Evolutionary conservation across 768 basidiomycete genomes (phyloP), one percentile per base, ranked within the genome.

Genomic region (Lepiota venenata): DNA sequence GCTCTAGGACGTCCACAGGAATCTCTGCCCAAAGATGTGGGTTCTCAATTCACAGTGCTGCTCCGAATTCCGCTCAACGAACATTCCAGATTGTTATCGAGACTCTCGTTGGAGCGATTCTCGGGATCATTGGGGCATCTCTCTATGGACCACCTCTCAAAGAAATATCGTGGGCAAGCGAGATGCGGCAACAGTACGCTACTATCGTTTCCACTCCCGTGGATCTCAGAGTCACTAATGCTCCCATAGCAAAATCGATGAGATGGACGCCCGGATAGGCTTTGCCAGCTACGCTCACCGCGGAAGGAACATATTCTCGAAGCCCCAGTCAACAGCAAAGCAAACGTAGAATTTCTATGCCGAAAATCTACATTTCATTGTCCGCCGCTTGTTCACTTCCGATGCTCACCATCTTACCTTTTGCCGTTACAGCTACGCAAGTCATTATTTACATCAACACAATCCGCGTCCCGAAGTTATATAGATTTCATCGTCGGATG

Each of bases 151-250:
- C 89, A 1, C 66, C 75, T 29, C 69, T 93, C 32, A 90, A 86
- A 60, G 88, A 92, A 62, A 89, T 93, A 56, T 87, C 87, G 32
- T 94, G 91, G 92, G 81, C 89, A 15, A 91, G 88, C 61, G 91
- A 95, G 70, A 93, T 93, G 91, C 80, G 79, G 61, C 85, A 80
- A 64, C 78, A 85, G 91, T 91, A 61, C 60, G 82, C 15, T 27
- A 46, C 52, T 37, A 32, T 44, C 22, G 51, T 18, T n/a, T 53
- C 43, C 37, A 46, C 39, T 52, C 18, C 27, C 25, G 22, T 52
- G 43, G 48, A 47, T 53, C 55, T n/a, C 52, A 16, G 7, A 38
- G 11, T 36, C 41, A 36, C 52, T 52, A 25, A n/a, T 56, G 37
- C 36, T 47, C 10, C 25, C 27, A 41, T 60, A 90, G 87, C 56